Evolutionary conservation across 2,329 filamentous ascomycete genomes (phyloP).

Genomic region (Keithomyces neogunnii): DNA sequence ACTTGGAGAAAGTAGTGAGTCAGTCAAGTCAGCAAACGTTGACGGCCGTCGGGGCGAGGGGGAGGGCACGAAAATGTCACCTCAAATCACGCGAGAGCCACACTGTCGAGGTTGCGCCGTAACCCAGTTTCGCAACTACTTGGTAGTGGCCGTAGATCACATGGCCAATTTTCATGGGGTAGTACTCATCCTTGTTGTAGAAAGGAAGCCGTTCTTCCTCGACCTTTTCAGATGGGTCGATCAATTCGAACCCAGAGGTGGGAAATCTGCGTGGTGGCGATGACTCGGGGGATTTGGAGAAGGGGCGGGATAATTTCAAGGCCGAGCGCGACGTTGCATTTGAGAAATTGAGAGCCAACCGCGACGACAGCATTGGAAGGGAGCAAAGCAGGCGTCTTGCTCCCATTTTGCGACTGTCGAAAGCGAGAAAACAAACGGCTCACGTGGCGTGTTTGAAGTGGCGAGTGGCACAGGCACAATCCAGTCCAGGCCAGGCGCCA

Average conservation of each 20-base stretch:
- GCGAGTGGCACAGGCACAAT: no score
- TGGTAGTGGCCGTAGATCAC: conserved; percentile 9
- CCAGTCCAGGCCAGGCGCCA: no score
- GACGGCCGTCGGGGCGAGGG: background rate
- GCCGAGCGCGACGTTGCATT: background rate
- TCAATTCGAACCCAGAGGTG: background rate
- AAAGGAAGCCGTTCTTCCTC: conserved; percentile 2
- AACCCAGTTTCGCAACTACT: conserved; percentile 33
- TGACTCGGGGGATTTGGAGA: background rate
- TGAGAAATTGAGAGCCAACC: background rate
- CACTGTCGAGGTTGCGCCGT: conserved; percentile 30
- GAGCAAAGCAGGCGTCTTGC: background rate
- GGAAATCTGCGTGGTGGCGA: background rate
- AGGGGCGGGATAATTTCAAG: background rate
- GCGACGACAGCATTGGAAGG: background rate
- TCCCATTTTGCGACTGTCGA: background rate
- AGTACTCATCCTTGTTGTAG: conserved; percentile 1
- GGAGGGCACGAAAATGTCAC: conserved; percentile 3
- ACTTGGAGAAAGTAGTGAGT: background rate
- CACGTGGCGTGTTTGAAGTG: no score
- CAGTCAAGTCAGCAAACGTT: background rate
- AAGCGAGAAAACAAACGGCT: no score
- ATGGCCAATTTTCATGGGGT: conserved; percentile 3
- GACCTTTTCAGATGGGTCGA: background rate
- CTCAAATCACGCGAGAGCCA: conserved; percentile 31